Conservation (phyloP, 352 stramenopile species). For the Phytophthora sansomeana region DNA sequence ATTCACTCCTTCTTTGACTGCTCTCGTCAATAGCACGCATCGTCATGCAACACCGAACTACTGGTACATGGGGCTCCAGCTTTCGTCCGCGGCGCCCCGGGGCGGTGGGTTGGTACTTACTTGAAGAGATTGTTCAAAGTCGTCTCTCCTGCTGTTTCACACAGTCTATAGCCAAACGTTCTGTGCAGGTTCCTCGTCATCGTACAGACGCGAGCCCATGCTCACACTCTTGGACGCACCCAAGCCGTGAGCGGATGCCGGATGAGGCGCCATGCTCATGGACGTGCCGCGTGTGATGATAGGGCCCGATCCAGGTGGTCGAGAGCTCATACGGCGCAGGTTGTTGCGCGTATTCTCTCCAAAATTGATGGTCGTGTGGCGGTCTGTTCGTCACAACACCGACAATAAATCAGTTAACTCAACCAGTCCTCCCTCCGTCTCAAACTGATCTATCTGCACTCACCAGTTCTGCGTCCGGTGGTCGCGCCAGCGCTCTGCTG, state of each 20-base stretch:
- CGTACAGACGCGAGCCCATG: slow-evolving; percentile 54
- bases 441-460: slow-evolving; percentile 20
- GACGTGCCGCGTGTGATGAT: slow-evolving; percentile 61
- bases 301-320: slow-evolving; percentile 47
- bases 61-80: slow-evolving; percentile 47
- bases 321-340: slow-evolving; percentile 63
- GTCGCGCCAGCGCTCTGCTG: slow-evolving; percentile 40
- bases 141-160: slow-evolving; percentile 4
- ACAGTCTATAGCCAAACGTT: slow-evolving; percentile 79
- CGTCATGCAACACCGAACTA: slow-evolving; percentile 46
- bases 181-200: slow-evolving; percentile 74
- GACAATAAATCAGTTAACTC: slow-evolving; percentile 1
- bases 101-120: slow-evolving; percentile 9
- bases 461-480: slow-evolving; percentile 53
- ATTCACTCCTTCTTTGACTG: slow-evolving; percentile 40
- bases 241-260: slow-evolving; percentile 45
- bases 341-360: slow-evolving; percentile 47
- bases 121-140: slow-evolving; percentile 19
- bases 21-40: slow-evolving; percentile 51
- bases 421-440: not conserved
- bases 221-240: slow-evolving; percentile 84
- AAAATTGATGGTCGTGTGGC: slow-evolving; percentile 48
- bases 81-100: slow-evolving; percentile 38
- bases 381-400: slow-evolving; percentile 26
- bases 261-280: slow-evolving; percentile 59